These are phyloP conservation scores for Neopestalotiopsis sp. DNA, from an alignment of 2,329 filamentous ascomycete species.

Conservation along the genomic window DNA sequence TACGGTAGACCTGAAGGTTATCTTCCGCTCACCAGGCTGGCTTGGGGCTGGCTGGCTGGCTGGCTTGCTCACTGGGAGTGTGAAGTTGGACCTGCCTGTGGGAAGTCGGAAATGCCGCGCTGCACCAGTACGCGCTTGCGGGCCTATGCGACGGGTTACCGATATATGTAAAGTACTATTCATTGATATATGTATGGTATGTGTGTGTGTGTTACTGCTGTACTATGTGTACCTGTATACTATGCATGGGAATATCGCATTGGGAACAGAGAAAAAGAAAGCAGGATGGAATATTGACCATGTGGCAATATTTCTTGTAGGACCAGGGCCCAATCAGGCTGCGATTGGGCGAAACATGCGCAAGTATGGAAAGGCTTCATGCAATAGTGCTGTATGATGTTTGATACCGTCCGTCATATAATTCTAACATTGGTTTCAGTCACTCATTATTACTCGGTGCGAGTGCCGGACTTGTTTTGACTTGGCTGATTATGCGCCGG, in stretches of 20 bases:
- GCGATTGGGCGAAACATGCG: background rate
- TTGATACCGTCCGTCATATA: too few species aligned
- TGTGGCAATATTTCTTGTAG: background rate
- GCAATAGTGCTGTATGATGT: background rate
- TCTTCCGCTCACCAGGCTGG: constrained; percentile 1
- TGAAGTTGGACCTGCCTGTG: background rate
- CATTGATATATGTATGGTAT: background rate
- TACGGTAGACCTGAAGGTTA: constrained; percentile 15
- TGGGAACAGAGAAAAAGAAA: background rate
- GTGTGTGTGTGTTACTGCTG: background rate
- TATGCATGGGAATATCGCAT: background rate
- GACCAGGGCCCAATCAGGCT: background rate
- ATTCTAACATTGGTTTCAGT: too few species aligned
- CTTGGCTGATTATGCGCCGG: background rate
- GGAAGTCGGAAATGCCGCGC: background rate
- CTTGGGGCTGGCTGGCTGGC: background rate
- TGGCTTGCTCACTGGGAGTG: background rate
- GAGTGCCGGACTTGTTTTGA: background rate
- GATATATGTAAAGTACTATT: constrained; percentile 5
- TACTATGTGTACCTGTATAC: background rate
- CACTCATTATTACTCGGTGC: background rate
- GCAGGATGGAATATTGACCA: background rate
- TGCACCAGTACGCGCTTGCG: background rate
- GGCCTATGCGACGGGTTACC: background rate
- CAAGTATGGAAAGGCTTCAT: background rate